phyloP scores from a whole-genome alignment of 768 basidiomycete species.

The Trichaptum fuscoviolaceum region DNA sequence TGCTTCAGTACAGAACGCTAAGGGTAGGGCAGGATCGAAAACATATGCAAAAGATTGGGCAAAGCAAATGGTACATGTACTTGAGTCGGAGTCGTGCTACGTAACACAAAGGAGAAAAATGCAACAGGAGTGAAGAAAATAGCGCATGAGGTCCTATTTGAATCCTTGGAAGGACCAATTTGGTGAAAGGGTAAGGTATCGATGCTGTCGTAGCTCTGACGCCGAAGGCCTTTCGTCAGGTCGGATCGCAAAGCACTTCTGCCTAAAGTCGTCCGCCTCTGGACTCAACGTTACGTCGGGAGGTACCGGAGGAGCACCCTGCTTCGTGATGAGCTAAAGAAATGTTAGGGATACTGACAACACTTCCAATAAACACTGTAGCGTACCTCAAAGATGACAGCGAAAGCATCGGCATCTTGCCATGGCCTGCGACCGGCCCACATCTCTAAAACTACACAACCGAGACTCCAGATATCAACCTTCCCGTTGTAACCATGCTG shows the following conservation, averaged over 20 bases:
- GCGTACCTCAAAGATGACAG: constrained; percentile 90
- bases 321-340: constrained; percentile 73
- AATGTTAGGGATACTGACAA: neutral
- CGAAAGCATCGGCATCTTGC: constrained; percentile 83
- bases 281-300: constrained; percentile 70
- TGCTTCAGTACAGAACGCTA: neutral
- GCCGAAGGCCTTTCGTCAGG: constrained; percentile 81
- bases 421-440: constrained; percentile 96
- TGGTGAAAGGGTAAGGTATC: constrained; percentile 65
- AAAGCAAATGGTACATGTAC: neutral
- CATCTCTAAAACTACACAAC: constrained; percentile 99
- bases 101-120: constrained; percentile 7
- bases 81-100: neutral
- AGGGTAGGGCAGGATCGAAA: neutral
- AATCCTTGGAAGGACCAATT: constrained; percentile 75
- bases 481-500: constrained; percentile 82
- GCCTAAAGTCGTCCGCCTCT: constrained; percentile 80
- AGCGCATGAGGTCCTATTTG: constrained; percentile 29
- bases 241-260: constrained; percentile 88
- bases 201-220: constrained; percentile 71
- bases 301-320: constrained; percentile 86
- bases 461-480: constrained; percentile 98
- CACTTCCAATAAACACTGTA: constrained; percentile 5
- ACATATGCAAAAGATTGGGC: neutral
- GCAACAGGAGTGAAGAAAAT: constrained; percentile 14